phyloP scores from a whole-genome alignment of 306 rosid species.

The Casuarina cunninghamiana region DNA sequence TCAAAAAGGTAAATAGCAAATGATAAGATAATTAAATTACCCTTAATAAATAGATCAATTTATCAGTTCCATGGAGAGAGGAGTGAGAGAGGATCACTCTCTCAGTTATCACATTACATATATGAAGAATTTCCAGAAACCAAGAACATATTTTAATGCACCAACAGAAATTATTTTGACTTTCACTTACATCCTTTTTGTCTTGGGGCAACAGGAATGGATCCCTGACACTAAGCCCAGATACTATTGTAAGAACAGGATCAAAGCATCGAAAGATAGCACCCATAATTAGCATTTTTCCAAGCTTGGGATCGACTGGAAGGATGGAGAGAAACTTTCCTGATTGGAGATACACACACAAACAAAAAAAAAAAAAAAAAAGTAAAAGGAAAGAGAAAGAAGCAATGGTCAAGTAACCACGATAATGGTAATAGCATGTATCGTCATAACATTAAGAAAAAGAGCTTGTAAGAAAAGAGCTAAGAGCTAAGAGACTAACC shows the following conservation, averaged over 20 bases:
- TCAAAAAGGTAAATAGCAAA: not conserved
- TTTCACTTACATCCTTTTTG: conserved; percentile 78
- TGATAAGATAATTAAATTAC: no score
- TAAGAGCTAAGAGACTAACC: conserved; percentile 53
- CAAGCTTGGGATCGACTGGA: conserved; percentile 97
- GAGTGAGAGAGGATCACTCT: no score
- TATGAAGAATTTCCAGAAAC: conserved; percentile 16
- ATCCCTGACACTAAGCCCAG: conserved; percentile 96
- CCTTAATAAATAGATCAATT: not conserved
- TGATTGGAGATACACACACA: conserved; percentile 20
- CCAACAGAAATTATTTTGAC: conserved; percentile 24
- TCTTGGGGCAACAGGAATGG: conserved; percentile 98
- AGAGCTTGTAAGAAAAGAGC: conserved; percentile 15
- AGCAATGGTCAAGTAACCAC: not conserved
- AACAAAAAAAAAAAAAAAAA: conserved; percentile 18
- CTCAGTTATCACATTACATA: not conserved
- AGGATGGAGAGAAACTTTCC: conserved; percentile 89
- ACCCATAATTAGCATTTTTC: conserved; percentile 97
- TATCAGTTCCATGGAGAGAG: not conserved
- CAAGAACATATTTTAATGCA: conserved; percentile 20
- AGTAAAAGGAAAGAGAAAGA: conserved; percentile 19
- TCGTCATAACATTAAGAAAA: conserved; percentile 2
- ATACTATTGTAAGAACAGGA: conserved; percentile 91
- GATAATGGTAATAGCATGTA: conserved; percentile 6
- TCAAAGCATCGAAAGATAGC: conserved; percentile 94